These are phyloP conservation scores for Geranium rotundifolium DNA, from an alignment of 345 rosid genomes.

Conservation along the genomic window DNA sequence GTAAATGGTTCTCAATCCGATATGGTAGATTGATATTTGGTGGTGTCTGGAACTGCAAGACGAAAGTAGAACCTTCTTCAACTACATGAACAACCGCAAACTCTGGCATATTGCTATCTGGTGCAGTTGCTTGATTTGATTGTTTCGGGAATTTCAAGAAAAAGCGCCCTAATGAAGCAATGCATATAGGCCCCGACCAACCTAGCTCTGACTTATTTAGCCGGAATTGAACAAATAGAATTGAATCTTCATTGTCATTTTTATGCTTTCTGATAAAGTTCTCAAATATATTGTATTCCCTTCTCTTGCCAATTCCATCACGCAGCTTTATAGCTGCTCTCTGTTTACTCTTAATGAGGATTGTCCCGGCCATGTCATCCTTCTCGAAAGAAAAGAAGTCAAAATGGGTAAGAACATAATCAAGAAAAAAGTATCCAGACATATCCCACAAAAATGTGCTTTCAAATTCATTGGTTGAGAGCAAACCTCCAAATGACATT, in stretches of 20 bases:
- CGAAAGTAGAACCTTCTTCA: slow-evolving; percentile 77
- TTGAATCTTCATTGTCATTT: slow-evolving; percentile 36
- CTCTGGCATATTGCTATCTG: slow-evolving; percentile 23
- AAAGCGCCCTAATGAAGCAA: slow-evolving; percentile 74
- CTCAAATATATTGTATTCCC: slow-evolving; percentile 64
- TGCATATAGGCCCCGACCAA: slow-evolving; percentile 95
- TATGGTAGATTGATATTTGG: slow-evolving; percentile 62
- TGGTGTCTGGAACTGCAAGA: slow-evolving; percentile 65
- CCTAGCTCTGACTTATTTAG: slow-evolving; percentile 39
- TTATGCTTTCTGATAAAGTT: slow-evolving; percentile 72
- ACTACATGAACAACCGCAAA: slow-evolving; percentile 68
- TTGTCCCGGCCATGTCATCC: slow-evolving; percentile 52
- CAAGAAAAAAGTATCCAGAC: slow-evolving; percentile 1
- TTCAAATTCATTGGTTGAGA: slow-evolving; percentile 10
- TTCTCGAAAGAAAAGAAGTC: slow-evolving; percentile 20
- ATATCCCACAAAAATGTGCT: neutral
- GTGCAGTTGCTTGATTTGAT: slow-evolving; percentile 31
- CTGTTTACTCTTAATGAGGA: slow-evolving; percentile 42
- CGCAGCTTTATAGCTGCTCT: slow-evolving; percentile 42
- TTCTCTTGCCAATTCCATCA: slow-evolving; percentile 34
- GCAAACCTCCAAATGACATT: slow-evolving; percentile 67
- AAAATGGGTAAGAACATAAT: slow-evolving; percentile 4
- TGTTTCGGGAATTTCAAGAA: slow-evolving; percentile 69
- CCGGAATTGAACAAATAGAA: slow-evolving; percentile 54
- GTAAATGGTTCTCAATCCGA: slow-evolving; percentile 72